phyloP scores from a whole-genome alignment of 1,284 basidiomycete genomes.

The Coriolopsis trogii region DNA sequence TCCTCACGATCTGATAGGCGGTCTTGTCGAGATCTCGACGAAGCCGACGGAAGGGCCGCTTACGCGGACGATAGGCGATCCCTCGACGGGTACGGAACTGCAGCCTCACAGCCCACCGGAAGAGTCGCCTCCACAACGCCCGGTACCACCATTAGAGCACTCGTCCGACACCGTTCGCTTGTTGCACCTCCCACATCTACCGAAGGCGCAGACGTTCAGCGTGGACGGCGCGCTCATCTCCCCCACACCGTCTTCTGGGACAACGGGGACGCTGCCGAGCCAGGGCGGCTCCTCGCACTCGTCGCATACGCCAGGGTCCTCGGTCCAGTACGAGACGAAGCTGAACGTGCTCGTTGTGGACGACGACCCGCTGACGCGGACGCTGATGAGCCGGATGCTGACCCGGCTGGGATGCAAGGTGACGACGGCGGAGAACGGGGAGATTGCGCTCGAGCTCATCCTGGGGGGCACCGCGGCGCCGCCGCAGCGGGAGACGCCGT shows the following conservation, averaged over 20 bases:
- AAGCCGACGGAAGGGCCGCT: conserved; percentile 45
- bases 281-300: conserved; percentile 13
- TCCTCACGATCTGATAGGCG: conserved; percentile 42
- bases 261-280: conserved; percentile 13
- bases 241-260: conserved; percentile 17
- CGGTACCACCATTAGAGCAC: conserved; percentile 3
- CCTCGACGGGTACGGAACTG: conserved; percentile 45
- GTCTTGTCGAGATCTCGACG: conserved; percentile 60
- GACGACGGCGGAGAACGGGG: conserved; percentile 85
- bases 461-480: conserved; percentile 45
- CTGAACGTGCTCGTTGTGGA: conserved; percentile 76
- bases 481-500: conserved; percentile 31
- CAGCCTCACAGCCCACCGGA: conserved; percentile 19
- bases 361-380: conserved; percentile 79
- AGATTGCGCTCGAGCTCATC: conserved; percentile 78
- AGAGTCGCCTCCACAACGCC: conserved; percentile 18
- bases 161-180: conserved; percentile 23
- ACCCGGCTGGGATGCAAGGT: conserved; percentile 80
- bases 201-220: conserved; percentile 26
- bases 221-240: conserved; percentile 26
- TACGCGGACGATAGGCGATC: conserved; percentile 50
- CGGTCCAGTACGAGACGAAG: conserved; percentile 42
- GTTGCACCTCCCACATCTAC: conserved; percentile 25
- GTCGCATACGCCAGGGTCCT: conserved; percentile 1
- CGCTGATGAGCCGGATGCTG: conserved; percentile 82